Evolutionary conservation across 495 filamentous ascomycete species (phyloP).

Genomic region (Oidiodendron maius): DNA sequence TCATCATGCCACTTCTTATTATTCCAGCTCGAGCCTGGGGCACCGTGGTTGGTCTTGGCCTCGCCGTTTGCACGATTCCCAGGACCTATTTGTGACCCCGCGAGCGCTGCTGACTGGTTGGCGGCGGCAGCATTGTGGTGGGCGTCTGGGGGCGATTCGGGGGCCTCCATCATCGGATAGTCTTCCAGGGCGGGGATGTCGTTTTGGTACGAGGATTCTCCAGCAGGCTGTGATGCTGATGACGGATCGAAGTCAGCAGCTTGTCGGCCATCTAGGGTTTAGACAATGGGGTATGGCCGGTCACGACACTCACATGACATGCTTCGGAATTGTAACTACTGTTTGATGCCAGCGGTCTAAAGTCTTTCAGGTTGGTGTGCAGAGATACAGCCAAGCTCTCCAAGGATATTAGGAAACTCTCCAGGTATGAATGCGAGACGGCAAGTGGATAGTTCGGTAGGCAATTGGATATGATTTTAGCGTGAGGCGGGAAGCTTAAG

Average conservation of each 20-base stretch:
- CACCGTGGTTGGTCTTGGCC: slow-evolving; percentile 12
- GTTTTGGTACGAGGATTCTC: not conserved
- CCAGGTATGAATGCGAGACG: no score
- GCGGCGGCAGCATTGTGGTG: not conserved
- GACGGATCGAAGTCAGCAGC: no score
- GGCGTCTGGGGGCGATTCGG: slow-evolving; percentile 17
- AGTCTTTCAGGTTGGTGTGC: slow-evolving; percentile 1
- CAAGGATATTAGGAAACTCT: no score
- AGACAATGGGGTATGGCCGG: no score
- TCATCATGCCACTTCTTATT: slow-evolving; percentile 23
- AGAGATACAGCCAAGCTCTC: no score
- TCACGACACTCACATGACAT: no score
- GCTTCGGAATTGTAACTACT: no score
- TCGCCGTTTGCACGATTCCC: slow-evolving; percentile 12
- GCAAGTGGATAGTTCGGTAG: no score
- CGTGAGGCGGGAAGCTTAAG: no score
- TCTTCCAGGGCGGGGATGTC: slow-evolving; percentile 7
- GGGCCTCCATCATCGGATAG: slow-evolving; percentile 16
- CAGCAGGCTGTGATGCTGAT: not conserved
- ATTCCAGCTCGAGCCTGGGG: slow-evolving; percentile 20
- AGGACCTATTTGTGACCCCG: slow-evolving; percentile 3
- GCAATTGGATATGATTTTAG: no score
- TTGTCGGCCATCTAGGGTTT: no score
- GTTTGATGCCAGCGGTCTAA: not conserved
- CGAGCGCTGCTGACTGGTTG: not conserved